Percentiles rank a stretch among this genome's conserved stretches.
phyloP scores from a whole-genome alignment of 352 stramenopile genomes.

The Phytophthora tentaculata region DNA sequence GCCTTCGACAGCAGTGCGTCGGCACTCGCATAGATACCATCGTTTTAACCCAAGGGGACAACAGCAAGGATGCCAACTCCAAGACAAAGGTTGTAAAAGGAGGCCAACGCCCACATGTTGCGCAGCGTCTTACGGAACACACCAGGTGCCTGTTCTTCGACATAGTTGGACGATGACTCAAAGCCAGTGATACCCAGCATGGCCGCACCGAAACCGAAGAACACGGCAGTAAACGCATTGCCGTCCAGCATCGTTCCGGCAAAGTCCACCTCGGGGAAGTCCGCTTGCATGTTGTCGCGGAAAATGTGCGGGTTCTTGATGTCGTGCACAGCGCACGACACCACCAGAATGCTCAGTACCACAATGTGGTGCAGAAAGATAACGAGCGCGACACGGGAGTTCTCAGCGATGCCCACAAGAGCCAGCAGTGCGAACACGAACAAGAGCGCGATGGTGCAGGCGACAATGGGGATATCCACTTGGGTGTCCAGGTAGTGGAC shows the following conservation, averaged over 20 bases:
- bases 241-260: conserved; percentile 46
- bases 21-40: conserved; percentile 49
- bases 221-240: conserved; percentile 55
- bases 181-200: conserved; percentile 92
- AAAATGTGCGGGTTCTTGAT: conserved; percentile 63
- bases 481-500: conserved; percentile 83
- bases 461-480: conserved; percentile 51
- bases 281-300: conserved; percentile 62
- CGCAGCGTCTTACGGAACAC: conserved; percentile 78
- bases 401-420: conserved; percentile 81
- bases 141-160: conserved; percentile 82
- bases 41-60: conserved; percentile 53
- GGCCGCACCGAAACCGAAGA: conserved; percentile 76
- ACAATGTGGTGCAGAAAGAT: conserved; percentile 87
- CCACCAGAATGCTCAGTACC: conserved; percentile 63
- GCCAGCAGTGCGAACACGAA: conserved; percentile 34
- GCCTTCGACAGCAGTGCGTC: conserved; percentile 72
- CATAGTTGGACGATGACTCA: conserved; percentile 87
- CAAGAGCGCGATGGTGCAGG: conserved; percentile 51
- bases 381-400: conserved; percentile 69
- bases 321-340: conserved; percentile 59
- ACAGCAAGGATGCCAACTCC: conserved; percentile 67
- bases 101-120: conserved; percentile 83
- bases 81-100: conserved; percentile 85
- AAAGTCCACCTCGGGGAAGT: conserved; percentile 64